Evolutionary conservation across 768 basidiomycete genomes (phyloP).

Genomic region (Thelephora ganbajun): DNA sequence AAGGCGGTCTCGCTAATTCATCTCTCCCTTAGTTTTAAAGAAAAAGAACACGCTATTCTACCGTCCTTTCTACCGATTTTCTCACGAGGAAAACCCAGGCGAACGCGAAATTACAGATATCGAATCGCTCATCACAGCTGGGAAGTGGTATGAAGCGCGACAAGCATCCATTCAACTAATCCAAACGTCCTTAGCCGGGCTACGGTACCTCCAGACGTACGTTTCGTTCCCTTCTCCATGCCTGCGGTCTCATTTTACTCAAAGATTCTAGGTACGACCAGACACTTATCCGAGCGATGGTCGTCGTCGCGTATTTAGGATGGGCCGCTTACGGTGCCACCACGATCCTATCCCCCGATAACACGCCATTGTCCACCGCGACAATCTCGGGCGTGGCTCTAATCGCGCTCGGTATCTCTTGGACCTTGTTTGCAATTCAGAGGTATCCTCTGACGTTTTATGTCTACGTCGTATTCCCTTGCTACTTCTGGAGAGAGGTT

Average conservation of each 20-base stretch:
- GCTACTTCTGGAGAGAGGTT: conserved; percentile 63
- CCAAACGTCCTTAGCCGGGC: conserved; percentile 36
- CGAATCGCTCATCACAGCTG: conserved; percentile 26
- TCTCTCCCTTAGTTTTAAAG: conserved; percentile 39
- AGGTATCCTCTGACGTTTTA: conserved; percentile 60
- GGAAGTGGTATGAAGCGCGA: conserved; percentile 36
- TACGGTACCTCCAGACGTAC: conserved; percentile 67
- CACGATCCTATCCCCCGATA: conserved; percentile 34
- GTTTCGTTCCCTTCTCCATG: conserved; percentile 1
- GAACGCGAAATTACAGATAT: conserved; percentile 25
- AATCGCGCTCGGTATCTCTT: conserved; percentile 22
- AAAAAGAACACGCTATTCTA: conserved; percentile 43
- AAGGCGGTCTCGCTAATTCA: background rate
- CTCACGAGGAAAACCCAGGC: conserved; percentile 23
- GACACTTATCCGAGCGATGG: conserved; percentile 52
- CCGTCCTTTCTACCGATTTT: conserved; percentile 41
- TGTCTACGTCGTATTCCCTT: conserved; percentile 60
- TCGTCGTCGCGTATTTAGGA: conserved; percentile 58
- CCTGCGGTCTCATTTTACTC: background rate
- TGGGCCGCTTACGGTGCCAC: conserved; percentile 61
- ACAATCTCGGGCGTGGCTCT: conserved; percentile 15
- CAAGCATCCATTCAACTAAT: conserved; percentile 37
- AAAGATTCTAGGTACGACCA: conserved; percentile 46
- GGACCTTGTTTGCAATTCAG: conserved; percentile 44
- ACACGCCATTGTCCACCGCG: conserved; percentile 5